Evolutionary conservation across 169 alveolate species (phyloP).

Genomic region (Cryptosporidium baileyi): DNA sequence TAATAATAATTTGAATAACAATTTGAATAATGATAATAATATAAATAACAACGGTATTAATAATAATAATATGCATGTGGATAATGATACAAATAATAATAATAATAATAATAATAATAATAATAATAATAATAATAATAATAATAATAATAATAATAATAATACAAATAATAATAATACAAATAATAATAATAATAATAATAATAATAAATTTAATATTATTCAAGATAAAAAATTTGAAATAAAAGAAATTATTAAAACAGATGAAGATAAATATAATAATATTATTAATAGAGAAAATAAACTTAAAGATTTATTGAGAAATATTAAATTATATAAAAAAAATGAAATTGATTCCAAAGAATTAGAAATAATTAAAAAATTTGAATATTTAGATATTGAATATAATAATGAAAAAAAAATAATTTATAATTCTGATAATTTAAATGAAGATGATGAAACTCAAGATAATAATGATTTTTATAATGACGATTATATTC

Average conservation of each 20-base stretch:
- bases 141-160: background rate
- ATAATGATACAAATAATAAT: background rate
- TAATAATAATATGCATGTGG: background rate
- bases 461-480: background rate
- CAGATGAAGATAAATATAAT: too few relatives aligned
- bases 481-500: background rate
- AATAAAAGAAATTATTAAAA: background rate
- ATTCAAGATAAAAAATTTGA: background rate
- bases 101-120: background rate
- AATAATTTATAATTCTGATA: background rate
- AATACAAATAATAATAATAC: too few relatives aligned
- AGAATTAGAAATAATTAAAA: background rate
- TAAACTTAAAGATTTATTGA: background rate
- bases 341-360: background rate
- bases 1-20: background rate
- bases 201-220: too few relatives aligned
- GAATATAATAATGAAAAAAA: background rate
- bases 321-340: background rate
- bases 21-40: background rate
- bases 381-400: constrained; percentile 47
- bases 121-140: too few relatives aligned
- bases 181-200: background rate
- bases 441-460: background rate
- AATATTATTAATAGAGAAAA: too few relatives aligned
- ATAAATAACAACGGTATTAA: background rate